Percentiles rank a stretch among this genome's conserved stretches.
phyloP scores from a whole-genome alignment of 495 filamentous ascomycete species.

The Aspergillus avenaceus region DNA sequence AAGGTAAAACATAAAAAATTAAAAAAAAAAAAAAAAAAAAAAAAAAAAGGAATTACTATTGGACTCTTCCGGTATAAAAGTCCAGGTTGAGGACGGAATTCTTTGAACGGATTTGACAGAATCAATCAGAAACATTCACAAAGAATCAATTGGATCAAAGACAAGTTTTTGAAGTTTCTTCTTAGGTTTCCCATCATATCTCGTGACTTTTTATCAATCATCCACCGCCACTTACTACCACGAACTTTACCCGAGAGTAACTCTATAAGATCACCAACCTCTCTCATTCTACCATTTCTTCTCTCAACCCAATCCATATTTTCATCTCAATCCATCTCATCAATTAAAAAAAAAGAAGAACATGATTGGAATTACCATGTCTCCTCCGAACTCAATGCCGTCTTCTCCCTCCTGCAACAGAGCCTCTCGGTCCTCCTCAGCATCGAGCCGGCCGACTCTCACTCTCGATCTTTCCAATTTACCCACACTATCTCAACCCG shows the following conservation, averaged over 20 bases:
- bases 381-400: slow-evolving; percentile 22
- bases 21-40: too few relatives aligned
- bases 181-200: background rate
- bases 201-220: slow-evolving; percentile 1
- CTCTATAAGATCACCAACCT: slow-evolving; percentile 6
- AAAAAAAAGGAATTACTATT: too few relatives aligned
- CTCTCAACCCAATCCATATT: slow-evolving; percentile 1
- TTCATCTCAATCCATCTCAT: background rate
- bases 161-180: background rate
- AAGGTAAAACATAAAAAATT: background rate
- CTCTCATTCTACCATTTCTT: slow-evolving; percentile 8
- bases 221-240: slow-evolving; percentile 1
- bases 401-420: slow-evolving; percentile 29
- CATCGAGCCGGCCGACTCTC: slow-evolving; percentile 47
- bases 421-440: slow-evolving; percentile 28
- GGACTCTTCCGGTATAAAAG: background rate
- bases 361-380: slow-evolving; percentile 22
- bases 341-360: slow-evolving; percentile 4
- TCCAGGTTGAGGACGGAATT: background rate
- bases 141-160: background rate
- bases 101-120: background rate
- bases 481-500: slow-evolving; percentile 72
- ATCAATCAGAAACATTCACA: background rate
- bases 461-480: slow-evolving; percentile 78
- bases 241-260: too few relatives aligned